Evolutionary conservation across 257 asterid genomes (phyloP), one percentile per base, ranked within the genome.

Genomic region (Mentha longifolia): DNA sequence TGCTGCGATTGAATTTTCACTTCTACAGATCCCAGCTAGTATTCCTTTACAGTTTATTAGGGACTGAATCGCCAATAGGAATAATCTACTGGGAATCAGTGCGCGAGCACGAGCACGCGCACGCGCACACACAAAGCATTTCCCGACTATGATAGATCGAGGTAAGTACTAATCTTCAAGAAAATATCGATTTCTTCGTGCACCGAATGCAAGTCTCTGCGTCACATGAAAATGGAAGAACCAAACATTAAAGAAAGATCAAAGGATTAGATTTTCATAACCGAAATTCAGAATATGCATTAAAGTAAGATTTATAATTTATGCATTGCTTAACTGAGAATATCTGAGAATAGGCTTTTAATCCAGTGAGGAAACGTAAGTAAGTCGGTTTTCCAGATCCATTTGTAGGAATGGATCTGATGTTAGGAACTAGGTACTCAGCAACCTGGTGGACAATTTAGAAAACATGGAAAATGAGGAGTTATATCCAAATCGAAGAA

Each of bases 301-400:
- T 64, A 54, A 12, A 37, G 41, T 33, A 57, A 31, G 31, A 37
- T 11, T 16, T 2, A 30, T 68, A 30, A 4, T 25, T 16, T 22
- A 69, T 19, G 67, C 57, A 73, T 65, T 35, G 35, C 92, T 76
- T 78, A 84, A 94, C 98, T 74, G 97, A 86, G 81, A 94, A 94
- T 74, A 94, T 91, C 87, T 89, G 91, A 59, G 98, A 86, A 76
- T 89, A 94, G 74, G 98, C 97, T 81, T 94, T 94, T 71, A 89
- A 74, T 79, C 98, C 98, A 2, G 96, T 91, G 67, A 94, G 95
- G 74, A 87, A 94, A 20, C 96, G 96, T n/a, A 94, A 86, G 85
- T 94, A 94, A 5, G 98, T 91, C 51, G 97, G 96, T 77, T 74
- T 94, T 31, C 85, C 76, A 41, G 97, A 88, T 76, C 96, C 95